These are phyloP conservation scores for Vinca minor DNA, from an alignment of 257 asterid genomes.

Conservation along the genomic window DNA sequence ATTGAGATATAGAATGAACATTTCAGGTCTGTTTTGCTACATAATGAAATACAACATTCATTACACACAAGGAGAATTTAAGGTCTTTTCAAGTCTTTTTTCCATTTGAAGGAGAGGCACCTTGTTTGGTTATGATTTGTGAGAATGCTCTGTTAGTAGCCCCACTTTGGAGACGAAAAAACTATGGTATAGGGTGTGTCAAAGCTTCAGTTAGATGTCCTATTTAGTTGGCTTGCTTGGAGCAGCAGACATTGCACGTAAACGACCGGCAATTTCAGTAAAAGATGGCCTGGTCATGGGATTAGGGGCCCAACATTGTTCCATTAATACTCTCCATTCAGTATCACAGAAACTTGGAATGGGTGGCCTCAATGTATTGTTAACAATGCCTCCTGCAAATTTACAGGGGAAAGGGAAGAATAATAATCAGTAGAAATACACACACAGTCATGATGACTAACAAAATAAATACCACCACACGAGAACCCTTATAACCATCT, in stretches of 20 bases:
- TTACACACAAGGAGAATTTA: no score
- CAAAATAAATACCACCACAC: background rate
- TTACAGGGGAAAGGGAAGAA: background rate
- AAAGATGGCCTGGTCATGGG: conserved; percentile 74
- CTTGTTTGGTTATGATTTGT: background rate
- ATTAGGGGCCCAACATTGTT: conserved; percentile 93
- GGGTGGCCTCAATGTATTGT: conserved; percentile 81
- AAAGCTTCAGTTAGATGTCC: conserved; percentile 1
- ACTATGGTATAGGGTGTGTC: background rate
- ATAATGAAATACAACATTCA: background rate
- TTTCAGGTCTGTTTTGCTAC: background rate
- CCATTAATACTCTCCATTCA: conserved; percentile 83
- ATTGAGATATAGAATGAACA: background rate
- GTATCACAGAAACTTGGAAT: conserved; percentile 82
- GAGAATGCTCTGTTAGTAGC: background rate
- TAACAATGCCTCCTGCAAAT: conserved; percentile 78
- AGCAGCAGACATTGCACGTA: conserved; percentile 66
- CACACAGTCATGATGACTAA: background rate
- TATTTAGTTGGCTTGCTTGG: conserved; percentile 32
- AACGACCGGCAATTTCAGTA: conserved; percentile 64
- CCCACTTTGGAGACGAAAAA: background rate
- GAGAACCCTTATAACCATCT: background rate
- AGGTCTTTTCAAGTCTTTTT: no score
- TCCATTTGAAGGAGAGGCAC: background rate
- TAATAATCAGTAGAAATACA: background rate